A percentile compares a stretch with the other conserved stretches of the same genome.
Conservation (phyloP, 352 stramenopile genomes). For the Pythium phragmiticola region DNA sequence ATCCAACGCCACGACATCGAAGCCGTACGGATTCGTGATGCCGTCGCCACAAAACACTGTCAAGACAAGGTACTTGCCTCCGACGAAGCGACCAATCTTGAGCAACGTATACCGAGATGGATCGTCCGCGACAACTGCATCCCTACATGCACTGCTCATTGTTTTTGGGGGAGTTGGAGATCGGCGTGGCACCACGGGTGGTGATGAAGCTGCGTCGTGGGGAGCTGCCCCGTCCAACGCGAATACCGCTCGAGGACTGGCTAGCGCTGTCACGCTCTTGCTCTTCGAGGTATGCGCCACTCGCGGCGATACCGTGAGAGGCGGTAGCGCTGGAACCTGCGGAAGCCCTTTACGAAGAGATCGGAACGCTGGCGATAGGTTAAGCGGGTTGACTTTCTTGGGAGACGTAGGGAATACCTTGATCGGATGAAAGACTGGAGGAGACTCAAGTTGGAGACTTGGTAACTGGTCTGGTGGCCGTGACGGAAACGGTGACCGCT, state of each 20-base stretch:
- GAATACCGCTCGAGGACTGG: conserved; percentile 2
- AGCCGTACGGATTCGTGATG: conserved; percentile 64
- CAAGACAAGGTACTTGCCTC: conserved; percentile 60
- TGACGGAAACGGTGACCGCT: conserved; percentile 19
- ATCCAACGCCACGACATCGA: conserved; percentile 61
- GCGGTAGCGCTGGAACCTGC: conserved; percentile 59
- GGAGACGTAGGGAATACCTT: conserved; percentile 55
- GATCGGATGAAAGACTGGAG: conserved; percentile 41
- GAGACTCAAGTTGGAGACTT: conserved; percentile 12
- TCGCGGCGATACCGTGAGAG: conserved; percentile 37
- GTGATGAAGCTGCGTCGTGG: not conserved
- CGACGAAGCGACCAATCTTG: conserved; percentile 64
- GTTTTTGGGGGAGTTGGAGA: conserved; percentile 2
- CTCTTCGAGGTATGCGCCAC: not conserved
- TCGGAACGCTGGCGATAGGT: conserved; percentile 57
- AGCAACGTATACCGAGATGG: conserved; percentile 56
- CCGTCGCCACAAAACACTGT: conserved; percentile 71
- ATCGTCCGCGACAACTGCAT: not conserved
- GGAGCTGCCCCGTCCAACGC: not conserved
- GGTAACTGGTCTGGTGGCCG: conserved; percentile 24
- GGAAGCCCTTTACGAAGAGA: conserved; percentile 70
- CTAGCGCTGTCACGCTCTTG: conserved; percentile 15
- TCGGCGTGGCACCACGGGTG: not conserved
- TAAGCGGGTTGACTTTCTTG: conserved; percentile 46
- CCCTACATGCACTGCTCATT: not conserved